Evolutionary conservation across 2,329 filamentous ascomycete genomes (phyloP), one percentile per base, ranked within the genome.

Genomic region (Aspergillus persii): DNA sequence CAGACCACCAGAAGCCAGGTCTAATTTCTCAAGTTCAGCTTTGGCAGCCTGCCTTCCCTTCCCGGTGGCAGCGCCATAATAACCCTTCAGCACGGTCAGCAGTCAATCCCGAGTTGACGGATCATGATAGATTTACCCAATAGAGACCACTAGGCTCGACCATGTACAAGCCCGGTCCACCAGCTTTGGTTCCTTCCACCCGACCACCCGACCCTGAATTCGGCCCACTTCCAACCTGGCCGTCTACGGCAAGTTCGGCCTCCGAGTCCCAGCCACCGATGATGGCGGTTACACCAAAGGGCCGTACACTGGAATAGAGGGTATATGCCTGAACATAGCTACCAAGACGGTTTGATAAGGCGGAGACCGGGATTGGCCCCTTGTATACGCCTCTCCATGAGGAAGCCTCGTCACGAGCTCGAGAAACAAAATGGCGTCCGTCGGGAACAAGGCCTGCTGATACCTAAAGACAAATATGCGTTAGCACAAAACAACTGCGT

Each of bases 261-360:
- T 96, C 92, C 57, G 90, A 91, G 80, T 99, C 95, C 85, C 92
- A 96, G 61, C 95, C 95, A 68, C 88, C 95, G 62, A 99, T 79
- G 74, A 99, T 98, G 62, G 92, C 91, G 23, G 94, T 96, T 76
- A 98, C 92, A 72, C 95, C 95, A 74, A 99, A 99, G 36, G 95
- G 95, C 62, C 95, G 91, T 61, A 99, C 95, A 63, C 91, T 96
- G 60, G 92, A 94, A 83, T 98, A 98, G 70, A 98, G 89, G 8
- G 95, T 99, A 82, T 97, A 97, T 63, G 92, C 92, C 81, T 99
- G 95, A 56, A 96, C 89, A 79, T 97, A 99, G 73, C 91, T 89
- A 71, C 95, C 95, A 86, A 99, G 92, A 78, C 94, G 90, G 73
- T 90, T 89, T 63, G 95, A 93, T 61, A 99, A 89, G 67, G 95